Percentiles rank a stretch among this genome's conserved stretches.
Conservation (phyloP, 805 yeast species). For the Wickerhamomyces bovis region DNA sequence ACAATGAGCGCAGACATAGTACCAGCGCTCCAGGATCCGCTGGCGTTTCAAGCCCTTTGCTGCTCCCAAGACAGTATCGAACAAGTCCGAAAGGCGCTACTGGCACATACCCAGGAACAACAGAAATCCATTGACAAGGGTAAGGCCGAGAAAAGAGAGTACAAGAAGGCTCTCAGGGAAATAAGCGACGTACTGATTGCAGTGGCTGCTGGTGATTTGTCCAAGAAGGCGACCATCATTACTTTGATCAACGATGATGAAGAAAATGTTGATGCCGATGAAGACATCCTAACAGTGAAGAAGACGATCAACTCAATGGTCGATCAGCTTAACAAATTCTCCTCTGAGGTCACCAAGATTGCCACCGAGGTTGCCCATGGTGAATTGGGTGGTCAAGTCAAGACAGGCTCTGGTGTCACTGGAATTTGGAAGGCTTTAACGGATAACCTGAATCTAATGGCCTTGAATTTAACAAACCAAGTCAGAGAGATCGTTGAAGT, state of each 20-base stretch:
- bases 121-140: neutral
- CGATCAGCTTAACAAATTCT: constrained; percentile 76
- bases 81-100: neutral
- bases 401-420: constrained; percentile 60
- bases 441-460: constrained; percentile 88
- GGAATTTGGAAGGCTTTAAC: constrained; percentile 87
- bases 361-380: constrained; percentile 90
- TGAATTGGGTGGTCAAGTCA: constrained; percentile 82
- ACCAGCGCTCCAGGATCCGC: neutral
- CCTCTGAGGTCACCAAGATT: constrained; percentile 80
- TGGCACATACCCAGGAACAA: neutral
- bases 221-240: constrained; percentile 51
- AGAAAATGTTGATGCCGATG: constrained; percentile 54
- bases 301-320: constrained; percentile 85
- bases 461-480: constrained; percentile 78
- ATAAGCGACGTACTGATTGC: constrained; percentile 84
- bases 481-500: constrained; percentile 89
- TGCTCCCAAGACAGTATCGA: constrained; percentile 1
- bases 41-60: neutral
- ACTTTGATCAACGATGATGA: neutral
- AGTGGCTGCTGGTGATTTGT: constrained; percentile 78
- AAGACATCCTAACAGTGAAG: constrained; percentile 75
- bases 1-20: neutral
- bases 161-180: constrained; percentile 31
- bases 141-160: neutral